Percentiles rank a stretch among this genome's conserved stretches.
Evolutionary conservation across 305 asterid genomes (phyloP).

Genomic region (Fraxinus velutina): DNA sequence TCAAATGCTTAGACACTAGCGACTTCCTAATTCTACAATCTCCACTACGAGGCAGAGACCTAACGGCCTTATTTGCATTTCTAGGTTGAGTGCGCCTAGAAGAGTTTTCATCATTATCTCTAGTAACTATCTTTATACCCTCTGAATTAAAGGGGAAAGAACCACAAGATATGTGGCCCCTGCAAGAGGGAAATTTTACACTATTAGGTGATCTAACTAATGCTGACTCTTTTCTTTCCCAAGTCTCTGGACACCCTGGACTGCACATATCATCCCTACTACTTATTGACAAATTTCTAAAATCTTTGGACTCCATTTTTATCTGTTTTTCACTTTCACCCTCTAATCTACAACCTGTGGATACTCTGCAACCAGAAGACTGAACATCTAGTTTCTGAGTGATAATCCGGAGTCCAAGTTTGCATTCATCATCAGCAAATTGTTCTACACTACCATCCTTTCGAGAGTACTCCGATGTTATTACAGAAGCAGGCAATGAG

Average conservation of each 20-base stretch:
- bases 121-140: slow-evolving; percentile 69
- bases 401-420: slow-evolving; percentile 46
- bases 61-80: slow-evolving; percentile 44
- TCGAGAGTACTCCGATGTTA: slow-evolving; percentile 65
- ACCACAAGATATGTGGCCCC: slow-evolving; percentile 48
- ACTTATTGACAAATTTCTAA: slow-evolving; percentile 41
- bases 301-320: slow-evolving; percentile 40
- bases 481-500: slow-evolving; percentile 57
- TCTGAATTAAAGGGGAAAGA: slow-evolving; percentile 45
- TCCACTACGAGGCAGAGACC: slow-evolving; percentile 28
- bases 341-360: slow-evolving; percentile 34
- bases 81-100: slow-evolving; percentile 43
- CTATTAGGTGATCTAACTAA: slow-evolving; percentile 52
- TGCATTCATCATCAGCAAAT: slow-evolving; percentile 49
- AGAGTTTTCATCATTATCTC: slow-evolving; percentile 78
- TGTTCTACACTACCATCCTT: slow-evolving; percentile 50
- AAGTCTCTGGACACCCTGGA: slow-evolving; percentile 21
- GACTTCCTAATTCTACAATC: slow-evolving; percentile 44
- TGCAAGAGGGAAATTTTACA: slow-evolving; percentile 50
- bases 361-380: slow-evolving; percentile 33
- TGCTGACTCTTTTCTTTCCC: slow-evolving; percentile 38
- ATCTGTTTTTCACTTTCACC: slow-evolving; percentile 38
- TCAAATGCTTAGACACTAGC: neutral
- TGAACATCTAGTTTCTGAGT: slow-evolving; percentile 44
- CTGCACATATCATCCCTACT: slow-evolving; percentile 26